Evolutionary conservation across 441 rosid genomes (phyloP).

Genomic region (Pelargonium fulgidum): DNA sequence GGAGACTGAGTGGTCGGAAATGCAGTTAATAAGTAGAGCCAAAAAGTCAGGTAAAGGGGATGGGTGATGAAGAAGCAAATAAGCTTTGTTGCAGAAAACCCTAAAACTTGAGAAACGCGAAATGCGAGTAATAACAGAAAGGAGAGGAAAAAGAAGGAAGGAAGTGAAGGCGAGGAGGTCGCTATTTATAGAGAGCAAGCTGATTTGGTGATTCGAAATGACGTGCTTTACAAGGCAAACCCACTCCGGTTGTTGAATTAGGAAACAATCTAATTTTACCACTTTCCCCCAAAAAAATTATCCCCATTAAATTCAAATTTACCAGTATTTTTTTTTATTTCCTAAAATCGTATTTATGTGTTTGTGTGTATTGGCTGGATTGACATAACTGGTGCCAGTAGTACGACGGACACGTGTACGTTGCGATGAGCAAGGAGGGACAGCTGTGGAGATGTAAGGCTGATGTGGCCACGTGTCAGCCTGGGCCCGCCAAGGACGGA

Average conservation of each 20-base stretch:
- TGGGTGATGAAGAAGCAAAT: background rate
- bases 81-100: background rate
- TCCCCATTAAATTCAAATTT: too few relatives aligned
- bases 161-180: slow-evolving; percentile 17
- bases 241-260: slow-evolving; percentile 21
- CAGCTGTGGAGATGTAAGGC: slow-evolving; percentile 23
- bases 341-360: background rate
- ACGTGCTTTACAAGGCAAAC: slow-evolving; percentile 48
- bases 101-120: background rate
- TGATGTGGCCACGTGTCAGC: slow-evolving; percentile 38
- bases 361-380: background rate
- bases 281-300: background rate
- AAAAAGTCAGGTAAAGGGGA: too few relatives aligned
- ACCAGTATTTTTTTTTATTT: background rate
- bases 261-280: slow-evolving; percentile 17
- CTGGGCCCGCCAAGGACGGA: slow-evolving; percentile 12
- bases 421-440: background rate
- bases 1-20: too few relatives aligned
- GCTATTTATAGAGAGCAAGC: slow-evolving; percentile 51
- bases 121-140: slow-evolving; percentile 15
- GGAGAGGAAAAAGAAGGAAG: slow-evolving; percentile 22
- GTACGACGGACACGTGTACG: slow-evolving; percentile 29
- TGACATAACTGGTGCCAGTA: background rate
- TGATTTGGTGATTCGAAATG: slow-evolving; percentile 21
- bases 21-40: too few relatives aligned